Percentiles rank a stretch among this genome's conserved stretches.
These are phyloP conservation scores for Botrytis deweyae DNA, from an alignment of 2,329 filamentous ascomycete species.

Conservation along the genomic window DNA sequence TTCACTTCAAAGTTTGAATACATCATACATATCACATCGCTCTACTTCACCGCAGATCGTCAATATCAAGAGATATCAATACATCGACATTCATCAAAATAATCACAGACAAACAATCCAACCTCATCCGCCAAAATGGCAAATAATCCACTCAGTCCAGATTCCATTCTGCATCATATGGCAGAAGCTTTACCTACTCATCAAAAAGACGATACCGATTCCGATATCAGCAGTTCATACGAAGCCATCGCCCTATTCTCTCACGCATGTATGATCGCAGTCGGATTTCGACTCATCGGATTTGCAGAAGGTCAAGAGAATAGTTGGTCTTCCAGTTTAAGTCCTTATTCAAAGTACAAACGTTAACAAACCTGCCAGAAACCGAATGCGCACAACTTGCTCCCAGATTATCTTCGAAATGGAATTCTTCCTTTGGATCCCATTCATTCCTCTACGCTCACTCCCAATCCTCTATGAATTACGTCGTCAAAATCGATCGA, in stretches of 20 bases:
- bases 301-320: slow-evolving; percentile 80
- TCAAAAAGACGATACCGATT: slow-evolving; percentile 51
- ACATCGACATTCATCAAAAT: neutral
- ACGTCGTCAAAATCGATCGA: slow-evolving; percentile 76
- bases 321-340: slow-evolving; percentile 47
- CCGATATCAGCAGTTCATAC: slow-evolving; percentile 67
- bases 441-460: slow-evolving; percentile 87
- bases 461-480: slow-evolving; percentile 79
- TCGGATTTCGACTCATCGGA: slow-evolving; percentile 78
- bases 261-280: slow-evolving; percentile 77
- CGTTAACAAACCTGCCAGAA: slow-evolving; percentile 44
- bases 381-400: slow-evolving; percentile 56
- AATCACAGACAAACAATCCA: neutral
- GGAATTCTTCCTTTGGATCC: slow-evolving; percentile 72
- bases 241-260: slow-evolving; percentile 82
- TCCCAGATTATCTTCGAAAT: slow-evolving; percentile 68
- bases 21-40: neutral
- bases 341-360: neutral
- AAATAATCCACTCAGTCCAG: slow-evolving; percentile 44
- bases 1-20: neutral
- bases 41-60: neutral
- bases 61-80: neutral
- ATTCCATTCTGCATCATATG: slow-evolving; percentile 55
- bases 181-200: slow-evolving; percentile 59
- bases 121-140: slow-evolving; percentile 31